Base-by-base conservation (phyloP, 2,329 filamentous ascomycete species). In the Fonsecaea multimorphosa region DNA sequence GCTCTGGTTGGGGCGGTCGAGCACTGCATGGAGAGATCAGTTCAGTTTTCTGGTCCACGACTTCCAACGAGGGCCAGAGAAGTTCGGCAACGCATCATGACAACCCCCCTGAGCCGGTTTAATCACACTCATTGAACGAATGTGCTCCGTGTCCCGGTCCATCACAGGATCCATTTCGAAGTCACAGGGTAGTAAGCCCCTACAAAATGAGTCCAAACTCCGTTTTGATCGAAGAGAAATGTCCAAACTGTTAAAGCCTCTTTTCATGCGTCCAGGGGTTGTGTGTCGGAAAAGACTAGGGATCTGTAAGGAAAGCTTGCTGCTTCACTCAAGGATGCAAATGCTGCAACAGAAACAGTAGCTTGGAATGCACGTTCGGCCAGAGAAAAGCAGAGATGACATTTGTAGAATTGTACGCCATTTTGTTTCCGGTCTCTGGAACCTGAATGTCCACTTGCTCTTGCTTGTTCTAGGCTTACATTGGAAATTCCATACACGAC, bases 391-490 rank as follows among this genome's bases (percentile, higher is more conserved):
- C n/a, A 29, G 14, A n/a, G 12, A 31, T 5, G 24, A 31, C 22
- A 34, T 24, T 53, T 29, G 58, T 46, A 51, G 24, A 9, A 54
- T n/a, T 60, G 46, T 53, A 34, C 46, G 53, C 32, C 3, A 14
- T 51, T 53, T 52, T 60, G 29, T 31, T 54, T 54, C 32, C 32
- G 31, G 7, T n/a, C 38, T 57, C 22, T 34, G 40, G 34, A 53
- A 55, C 27, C 34, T 62, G 38, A 32, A 52, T 52, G 31, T 60
- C 34, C 46, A 59, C 51, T 46, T 62, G 63, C 34, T 61, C 66
- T 66, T 62, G 40, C 32, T 55, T 58, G 63, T 60, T 68, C 66
- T 68, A 68, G 58, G 64, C 53, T 63, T 64, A 66, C 67, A 66
- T 60, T 60, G 49, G 54, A 64, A 62, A 64, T 40, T 49, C 51